phyloP scores from a whole-genome alignment of 176 grass and related monocot species.

The Thinopyrum elongatum region DNA sequence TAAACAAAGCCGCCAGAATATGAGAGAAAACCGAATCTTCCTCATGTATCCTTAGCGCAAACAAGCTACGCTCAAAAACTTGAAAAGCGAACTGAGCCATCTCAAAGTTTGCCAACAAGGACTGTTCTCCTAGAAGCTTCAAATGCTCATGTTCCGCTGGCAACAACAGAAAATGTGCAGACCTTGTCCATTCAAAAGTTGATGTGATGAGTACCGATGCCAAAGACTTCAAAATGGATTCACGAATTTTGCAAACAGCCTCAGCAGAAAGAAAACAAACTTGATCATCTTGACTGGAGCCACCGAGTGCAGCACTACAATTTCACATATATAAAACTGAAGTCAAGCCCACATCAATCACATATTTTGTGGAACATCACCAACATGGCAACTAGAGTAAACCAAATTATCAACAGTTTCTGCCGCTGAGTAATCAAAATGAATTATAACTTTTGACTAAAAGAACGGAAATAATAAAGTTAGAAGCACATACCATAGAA shows the following conservation, averaged over 20 bases:
- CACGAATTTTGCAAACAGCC: conserved; percentile 41
- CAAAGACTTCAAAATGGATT: conserved; percentile 57
- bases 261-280: conserved; percentile 75
- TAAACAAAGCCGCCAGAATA: conserved; percentile 75
- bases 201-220: conserved; percentile 46
- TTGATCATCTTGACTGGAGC: conserved; percentile 59
- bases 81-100: conserved; percentile 59
- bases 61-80: conserved; percentile 73
- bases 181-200: conserved; percentile 61
- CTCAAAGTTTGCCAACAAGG: conserved; percentile 36
- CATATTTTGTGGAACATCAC: neutral
- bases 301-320: conserved; percentile 87
- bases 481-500: conserved; percentile 57
- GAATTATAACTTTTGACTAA: neutral
- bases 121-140: conserved; percentile 35
- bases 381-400: neutral
- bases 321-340: conserved; percentile 18
- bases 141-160: conserved; percentile 28
- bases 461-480: neutral
- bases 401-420: neutral
- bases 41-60: conserved; percentile 47
- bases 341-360: neutral
- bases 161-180: conserved; percentile 48
- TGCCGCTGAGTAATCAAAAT: neutral
- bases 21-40: conserved; percentile 53